These are phyloP conservation scores for Penicillium bovifimosum DNA, from an alignment of 495 filamentous ascomycete species.

Conservation along the genomic window DNA sequence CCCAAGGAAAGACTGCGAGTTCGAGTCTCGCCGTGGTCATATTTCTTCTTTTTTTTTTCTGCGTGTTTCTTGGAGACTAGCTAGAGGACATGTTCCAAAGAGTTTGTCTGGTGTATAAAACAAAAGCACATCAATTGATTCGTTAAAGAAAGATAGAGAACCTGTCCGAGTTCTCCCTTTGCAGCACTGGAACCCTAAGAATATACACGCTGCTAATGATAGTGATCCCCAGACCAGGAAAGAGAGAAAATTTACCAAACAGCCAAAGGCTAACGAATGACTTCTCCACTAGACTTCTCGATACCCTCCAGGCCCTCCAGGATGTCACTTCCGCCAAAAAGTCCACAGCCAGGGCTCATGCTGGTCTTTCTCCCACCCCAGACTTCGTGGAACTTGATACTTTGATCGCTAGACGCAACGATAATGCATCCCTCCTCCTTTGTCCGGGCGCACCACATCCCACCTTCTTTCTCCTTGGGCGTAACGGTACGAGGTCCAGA, in stretches of 20 bases:
- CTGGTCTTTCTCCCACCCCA: conserved; percentile 65
- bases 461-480: conserved; percentile 44
- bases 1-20: too few relatives aligned
- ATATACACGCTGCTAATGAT: conserved; percentile 1
- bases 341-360: conserved; percentile 52
- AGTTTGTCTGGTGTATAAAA: not conserved
- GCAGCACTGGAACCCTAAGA: not conserved
- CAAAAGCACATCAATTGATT: not conserved
- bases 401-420: conserved; percentile 88
- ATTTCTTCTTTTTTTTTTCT: not conserved
- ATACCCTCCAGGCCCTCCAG: conserved; percentile 81
- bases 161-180: not conserved
- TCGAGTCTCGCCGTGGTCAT: too few relatives aligned
- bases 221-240: not conserved
- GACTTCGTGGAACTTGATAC: conserved; percentile 93
- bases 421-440: conserved; percentile 88
- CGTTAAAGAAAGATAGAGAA: not conserved
- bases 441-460: conserved; percentile 51
- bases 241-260: too few relatives aligned
- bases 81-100: too few relatives aligned
- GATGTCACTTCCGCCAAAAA: conserved; percentile 82
- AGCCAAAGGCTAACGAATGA: conserved; percentile 35
- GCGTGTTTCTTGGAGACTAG: too few relatives aligned
- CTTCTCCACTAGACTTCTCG: conserved; percentile 60
- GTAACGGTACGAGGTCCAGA: conserved; percentile 16